phyloP scores from a whole-genome alignment of 2,329 filamentous ascomycete species.

The Zalaria obscura region DNA sequence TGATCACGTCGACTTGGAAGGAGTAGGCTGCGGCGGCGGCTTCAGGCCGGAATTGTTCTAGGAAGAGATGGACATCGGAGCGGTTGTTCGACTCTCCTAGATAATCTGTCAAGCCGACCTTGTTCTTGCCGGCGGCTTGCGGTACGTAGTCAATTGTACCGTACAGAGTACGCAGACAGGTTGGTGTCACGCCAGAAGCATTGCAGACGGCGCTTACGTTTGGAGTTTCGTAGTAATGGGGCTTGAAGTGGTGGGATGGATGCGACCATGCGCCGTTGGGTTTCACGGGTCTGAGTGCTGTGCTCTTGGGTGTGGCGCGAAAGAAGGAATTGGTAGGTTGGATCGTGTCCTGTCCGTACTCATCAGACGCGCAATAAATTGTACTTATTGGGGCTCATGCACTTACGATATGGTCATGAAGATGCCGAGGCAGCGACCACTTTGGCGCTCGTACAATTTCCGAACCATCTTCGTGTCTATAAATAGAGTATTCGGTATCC shows the following conservation, averaged over 20 bases:
- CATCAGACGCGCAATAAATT: too few relatives aligned
- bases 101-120: constrained; percentile 33
- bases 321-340: constrained; percentile 49
- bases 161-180: constrained; percentile 41
- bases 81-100: constrained; percentile 35
- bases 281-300: constrained; percentile 12
- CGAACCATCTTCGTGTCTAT: constrained; percentile 36
- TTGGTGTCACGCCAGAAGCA: constrained; percentile 35
- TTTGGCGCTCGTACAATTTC: constrained; percentile 36
- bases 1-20: constrained; percentile 45
- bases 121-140: constrained; percentile 25
- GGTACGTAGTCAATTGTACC: constrained; percentile 39
- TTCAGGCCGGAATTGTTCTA: constrained; percentile 39
- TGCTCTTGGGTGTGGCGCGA: constrained; percentile 18
- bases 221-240: constrained; percentile 7
- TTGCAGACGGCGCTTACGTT: constrained; percentile 32
- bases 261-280: constrained; percentile 10
- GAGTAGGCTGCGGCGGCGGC: constrained; percentile 31
- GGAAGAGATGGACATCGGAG: constrained; percentile 42
- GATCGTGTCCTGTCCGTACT: constrained; percentile 29
- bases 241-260: constrained; percentile 1
- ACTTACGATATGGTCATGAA: constrained; percentile 38
- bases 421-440: constrained; percentile 44
- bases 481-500: constrained; percentile 37
- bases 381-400: too few relatives aligned